Evolutionary conservation across 2,329 filamentous ascomycete genomes (phyloP), one percentile per base, ranked within the genome.

Genomic region (Neofusicoccum ribis): DNA sequence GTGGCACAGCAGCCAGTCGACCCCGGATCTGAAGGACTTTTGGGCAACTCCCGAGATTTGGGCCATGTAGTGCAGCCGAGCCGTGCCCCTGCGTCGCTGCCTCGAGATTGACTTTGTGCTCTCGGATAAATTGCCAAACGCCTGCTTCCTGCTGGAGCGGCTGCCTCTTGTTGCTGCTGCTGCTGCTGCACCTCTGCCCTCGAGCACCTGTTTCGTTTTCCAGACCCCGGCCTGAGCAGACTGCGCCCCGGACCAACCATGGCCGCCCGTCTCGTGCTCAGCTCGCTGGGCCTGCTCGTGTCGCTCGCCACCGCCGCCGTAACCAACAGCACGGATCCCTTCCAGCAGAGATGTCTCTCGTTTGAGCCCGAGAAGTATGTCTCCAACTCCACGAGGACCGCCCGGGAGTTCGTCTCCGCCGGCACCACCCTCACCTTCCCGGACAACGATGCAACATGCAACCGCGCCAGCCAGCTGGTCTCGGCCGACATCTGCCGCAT

Each of bases 401-500:
- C 7, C 6, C 14, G 56, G 3, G 68, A 78, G 44, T 76, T 73
- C 31, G 71, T 81, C 20, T 23, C 75, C 12, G 78, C 76, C 12
- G 78, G 78, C 5, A 79, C 77, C 2, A 81, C 77, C 49, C 46
- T 63, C 34, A 34, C 31, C 1, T 52, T 63, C 20, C 46, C 59
- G 34, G 46, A 63, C 36, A 63, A 52, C 36, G 59, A 63, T 9
- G 59, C 59, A 52, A 63, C 59, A 36, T 63, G 46, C 36, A 63
- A 8, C 46, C 82, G 80, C 61, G 70, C 65, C 20, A 72, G 71
- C 41, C 65, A 82, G 66, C 27, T 69, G 1, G 76, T 81, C 6
- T 68, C 74, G 4, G 71, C 70, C 0, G 76, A 79, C 60, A 36
- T 81, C 3, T 83, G 81, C 65, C 78, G 81, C 12, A 70, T 82